These are phyloP conservation scores for Abrus pulchellus DNA, from an alignment of 306 rosid species.

Conservation along the genomic window DNA sequence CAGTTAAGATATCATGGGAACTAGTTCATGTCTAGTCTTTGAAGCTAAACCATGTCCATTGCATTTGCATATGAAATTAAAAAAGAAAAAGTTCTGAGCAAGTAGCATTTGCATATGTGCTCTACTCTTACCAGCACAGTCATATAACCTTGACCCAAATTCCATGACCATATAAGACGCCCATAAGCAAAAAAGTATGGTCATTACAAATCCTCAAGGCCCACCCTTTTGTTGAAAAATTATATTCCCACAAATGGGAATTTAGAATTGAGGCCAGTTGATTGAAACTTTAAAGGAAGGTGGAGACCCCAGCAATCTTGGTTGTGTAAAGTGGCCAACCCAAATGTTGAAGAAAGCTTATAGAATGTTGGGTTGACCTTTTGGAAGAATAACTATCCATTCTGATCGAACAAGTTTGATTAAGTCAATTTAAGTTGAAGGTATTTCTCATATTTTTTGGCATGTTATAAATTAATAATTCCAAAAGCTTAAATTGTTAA, in stretches of 20 bases:
- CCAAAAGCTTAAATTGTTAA: too few relatives aligned
- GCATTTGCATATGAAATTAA: constrained; percentile 9
- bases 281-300: constrained; percentile 33
- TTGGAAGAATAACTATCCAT: constrained; percentile 35
- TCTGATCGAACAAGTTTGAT: constrained; percentile 4
- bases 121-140: not conserved
- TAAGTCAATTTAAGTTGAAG: too few relatives aligned
- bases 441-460: too few relatives aligned
- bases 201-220: constrained; percentile 29
- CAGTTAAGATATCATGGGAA: not conserved
- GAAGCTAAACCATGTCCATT: not conserved
- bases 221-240: constrained; percentile 29
- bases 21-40: not conserved
- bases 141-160: not conserved
- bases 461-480: too few relatives aligned
- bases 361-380: constrained; percentile 34
- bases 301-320: constrained; percentile 19
- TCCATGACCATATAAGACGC: constrained; percentile 1
- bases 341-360: constrained; percentile 35
- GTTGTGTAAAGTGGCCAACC: constrained; percentile 27
- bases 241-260: constrained; percentile 50
- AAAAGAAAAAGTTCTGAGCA: not conserved
- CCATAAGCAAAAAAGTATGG: constrained; percentile 33
- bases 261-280: constrained; percentile 39
- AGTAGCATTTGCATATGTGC: not conserved